Evolutionary conservation across 108 stramenopile genomes (phyloP).

Genomic region (Nitzschia sp.): DNA sequence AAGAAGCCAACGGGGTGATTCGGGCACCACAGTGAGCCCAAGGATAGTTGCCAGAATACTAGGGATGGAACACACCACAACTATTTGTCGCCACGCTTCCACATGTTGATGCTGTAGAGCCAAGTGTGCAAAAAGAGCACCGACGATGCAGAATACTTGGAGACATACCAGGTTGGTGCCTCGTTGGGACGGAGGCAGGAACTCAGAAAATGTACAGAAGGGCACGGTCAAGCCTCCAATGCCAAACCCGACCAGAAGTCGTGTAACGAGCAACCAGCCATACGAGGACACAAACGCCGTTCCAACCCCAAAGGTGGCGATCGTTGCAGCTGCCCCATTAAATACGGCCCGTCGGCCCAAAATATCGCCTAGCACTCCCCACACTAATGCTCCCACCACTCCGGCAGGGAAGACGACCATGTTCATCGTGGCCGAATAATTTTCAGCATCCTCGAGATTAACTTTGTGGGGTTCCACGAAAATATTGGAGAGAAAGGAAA

Average conservation of each 20-base stretch:
- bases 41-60: constrained; percentile 38
- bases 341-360: constrained; percentile 49
- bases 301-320: constrained; percentile 51
- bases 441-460: not conserved
- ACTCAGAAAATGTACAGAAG: constrained; percentile 66
- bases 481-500: constrained; percentile 31
- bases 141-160: constrained; percentile 71
- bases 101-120: constrained; percentile 17
- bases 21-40: constrained; percentile 56
- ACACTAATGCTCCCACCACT: constrained; percentile 47
- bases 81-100: constrained; percentile 51
- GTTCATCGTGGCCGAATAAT: constrained; percentile 25
- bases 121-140: constrained; percentile 55
- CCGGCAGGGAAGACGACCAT: constrained; percentile 52
- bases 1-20: constrained; percentile 65
- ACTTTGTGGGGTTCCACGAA: not conserved
- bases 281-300: constrained; percentile 42
- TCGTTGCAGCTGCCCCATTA: constrained; percentile 29
- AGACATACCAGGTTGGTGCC: constrained; percentile 37
- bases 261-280: constrained; percentile 34
- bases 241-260: constrained; percentile 70
- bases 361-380: constrained; percentile 50
- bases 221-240: constrained; percentile 67
- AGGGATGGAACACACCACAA: constrained; percentile 55
- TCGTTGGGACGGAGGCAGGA: constrained; percentile 44